Conservation (phyloP, 768 basidiomycete species). For the Macrocybe gigantea region DNA sequence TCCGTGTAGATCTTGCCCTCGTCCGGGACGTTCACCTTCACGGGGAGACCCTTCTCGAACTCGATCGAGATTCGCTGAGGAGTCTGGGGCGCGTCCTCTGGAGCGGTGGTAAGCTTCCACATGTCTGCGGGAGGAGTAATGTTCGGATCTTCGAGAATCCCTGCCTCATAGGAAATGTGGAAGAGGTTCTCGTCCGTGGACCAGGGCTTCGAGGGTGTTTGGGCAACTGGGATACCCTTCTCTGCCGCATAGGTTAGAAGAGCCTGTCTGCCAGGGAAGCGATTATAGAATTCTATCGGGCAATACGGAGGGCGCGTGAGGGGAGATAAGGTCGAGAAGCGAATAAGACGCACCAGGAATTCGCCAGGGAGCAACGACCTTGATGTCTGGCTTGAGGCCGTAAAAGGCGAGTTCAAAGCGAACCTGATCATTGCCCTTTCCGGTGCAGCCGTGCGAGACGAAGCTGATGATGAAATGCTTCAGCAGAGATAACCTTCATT, state of each 20-base stretch:
- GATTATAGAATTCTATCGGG: slow-evolving; percentile 80
- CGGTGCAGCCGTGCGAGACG: slow-evolving; percentile 98
- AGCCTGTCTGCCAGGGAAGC: slow-evolving; percentile 92
- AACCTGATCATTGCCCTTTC: slow-evolving; percentile 99
- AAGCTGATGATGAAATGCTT: slow-evolving; percentile 43
- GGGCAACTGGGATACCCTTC: slow-evolving; percentile 87
- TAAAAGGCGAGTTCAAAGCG: slow-evolving; percentile 99
- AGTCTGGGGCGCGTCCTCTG: slow-evolving; percentile 71
- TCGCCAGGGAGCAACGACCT: slow-evolving; percentile 98
- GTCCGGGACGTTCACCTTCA: slow-evolving; percentile 64
- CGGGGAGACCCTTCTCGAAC: slow-evolving; percentile 82
- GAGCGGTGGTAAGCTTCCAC: slow-evolving; percentile 94
- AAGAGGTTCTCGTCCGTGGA: slow-evolving; percentile 99
- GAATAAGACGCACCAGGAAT: slow-evolving; percentile 61
- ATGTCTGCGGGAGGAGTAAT: slow-evolving; percentile 92
- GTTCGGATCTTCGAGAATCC: slow-evolving; percentile 96
- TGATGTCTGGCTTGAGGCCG: slow-evolving; percentile 96
- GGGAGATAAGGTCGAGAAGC: background rate
- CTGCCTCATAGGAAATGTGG: slow-evolving; percentile 99
- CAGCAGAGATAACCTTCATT: background rate
- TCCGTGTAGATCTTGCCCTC: slow-evolving; percentile 70
- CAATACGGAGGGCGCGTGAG: no score
- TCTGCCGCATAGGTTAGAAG: slow-evolving; percentile 86
- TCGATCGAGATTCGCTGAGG: slow-evolving; percentile 83
- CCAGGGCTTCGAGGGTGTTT: slow-evolving; percentile 97